A percentile compares a stretch with the other conserved stretches of the same genome.
These are phyloP conservation scores for Novymonas esmeraldas DNA, from an alignment of 208 protist genomes.

Conservation along the genomic window DNA sequence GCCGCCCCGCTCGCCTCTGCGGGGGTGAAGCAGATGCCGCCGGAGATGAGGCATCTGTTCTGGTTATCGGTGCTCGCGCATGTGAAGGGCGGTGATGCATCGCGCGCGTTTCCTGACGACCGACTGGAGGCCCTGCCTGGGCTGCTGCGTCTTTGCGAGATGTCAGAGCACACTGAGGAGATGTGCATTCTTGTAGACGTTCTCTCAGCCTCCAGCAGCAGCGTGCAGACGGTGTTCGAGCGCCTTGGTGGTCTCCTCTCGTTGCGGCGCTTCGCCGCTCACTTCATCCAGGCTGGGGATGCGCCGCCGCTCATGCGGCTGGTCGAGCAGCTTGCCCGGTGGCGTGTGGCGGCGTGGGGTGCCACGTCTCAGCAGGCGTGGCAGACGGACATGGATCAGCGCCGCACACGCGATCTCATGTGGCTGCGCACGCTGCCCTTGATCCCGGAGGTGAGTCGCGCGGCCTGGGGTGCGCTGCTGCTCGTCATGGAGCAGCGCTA, in stretches of 20 bases:
- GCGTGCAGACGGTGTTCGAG: conserved; percentile 71
- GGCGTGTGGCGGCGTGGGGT: conserved; percentile 57
- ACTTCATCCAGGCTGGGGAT: conserved; percentile 41
- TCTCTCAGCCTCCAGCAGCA: conserved; percentile 51
- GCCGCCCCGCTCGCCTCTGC: conserved; percentile 27
- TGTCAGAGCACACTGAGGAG: conserved; percentile 56
- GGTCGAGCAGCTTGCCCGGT: conserved; percentile 57
- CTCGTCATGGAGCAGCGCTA: conserved; percentile 72
- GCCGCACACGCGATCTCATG: conserved; percentile 46
- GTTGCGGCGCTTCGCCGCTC: conserved; percentile 61
- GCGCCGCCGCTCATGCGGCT: conserved; percentile 48
- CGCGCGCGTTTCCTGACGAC: conserved; percentile 63
- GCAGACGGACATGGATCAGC: conserved; percentile 54
- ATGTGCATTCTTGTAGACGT: conserved; percentile 64
- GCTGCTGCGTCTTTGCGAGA: conserved; percentile 78
- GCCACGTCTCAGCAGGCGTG: conserved; percentile 66
- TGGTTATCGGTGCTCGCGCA: conserved; percentile 72
- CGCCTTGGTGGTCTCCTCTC: conserved; percentile 64
- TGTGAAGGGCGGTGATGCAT: conserved; percentile 55
- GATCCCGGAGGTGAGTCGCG: conserved; percentile 51
- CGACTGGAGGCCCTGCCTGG: conserved; percentile 49
- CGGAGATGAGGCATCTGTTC: conserved; percentile 70
- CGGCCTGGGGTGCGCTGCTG: conserved; percentile 53
- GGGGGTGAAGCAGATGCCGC: conserved; percentile 54
- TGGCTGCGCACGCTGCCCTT: conserved; percentile 64